These are phyloP conservation scores for Phytophthora podocarpi DNA, from an alignment of 352 stramenopile genomes.

Conservation along the genomic window DNA sequence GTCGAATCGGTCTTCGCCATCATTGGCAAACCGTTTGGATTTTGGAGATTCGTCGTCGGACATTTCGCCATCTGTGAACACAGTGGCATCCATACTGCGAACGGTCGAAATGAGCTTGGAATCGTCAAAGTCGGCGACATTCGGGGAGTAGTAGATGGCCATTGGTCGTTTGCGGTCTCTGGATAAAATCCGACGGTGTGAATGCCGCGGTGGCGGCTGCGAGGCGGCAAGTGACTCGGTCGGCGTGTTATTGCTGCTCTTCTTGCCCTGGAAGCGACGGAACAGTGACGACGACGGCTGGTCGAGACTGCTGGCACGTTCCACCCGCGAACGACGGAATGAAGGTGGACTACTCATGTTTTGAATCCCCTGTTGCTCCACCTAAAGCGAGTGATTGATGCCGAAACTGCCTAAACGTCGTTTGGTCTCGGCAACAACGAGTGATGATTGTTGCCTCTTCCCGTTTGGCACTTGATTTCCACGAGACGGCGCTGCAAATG, in stretches of 20 bases:
- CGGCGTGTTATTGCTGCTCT: conserved; percentile 6
- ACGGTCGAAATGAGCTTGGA: conserved; percentile 1
- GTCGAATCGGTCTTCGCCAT: conserved; percentile 25
- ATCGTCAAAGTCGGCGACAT: background rate
- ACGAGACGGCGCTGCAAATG: background rate
- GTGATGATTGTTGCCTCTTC: conserved; percentile 5
- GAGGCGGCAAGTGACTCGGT: conserved; percentile 22
- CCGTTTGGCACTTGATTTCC: conserved; percentile 3
- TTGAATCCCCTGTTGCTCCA: background rate
- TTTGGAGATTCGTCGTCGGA: conserved; percentile 32
- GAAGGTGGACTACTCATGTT: conserved; percentile 21
- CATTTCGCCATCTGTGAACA: conserved; percentile 34
- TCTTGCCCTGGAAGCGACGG: conserved; percentile 29
- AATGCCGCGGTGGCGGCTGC: conserved; percentile 32
- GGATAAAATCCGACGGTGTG: conserved; percentile 22
- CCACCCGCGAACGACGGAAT: conserved; percentile 25
- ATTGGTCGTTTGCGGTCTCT: conserved; percentile 37
- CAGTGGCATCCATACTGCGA: conserved; percentile 10
- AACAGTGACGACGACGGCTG: conserved; percentile 31
- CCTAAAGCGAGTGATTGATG: conserved; percentile 14
- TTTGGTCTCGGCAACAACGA: background rate
- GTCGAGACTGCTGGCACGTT: conserved; percentile 31
- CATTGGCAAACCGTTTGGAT: background rate
- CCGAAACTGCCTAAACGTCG: conserved; percentile 7
- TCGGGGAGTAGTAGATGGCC: conserved; percentile 43